Evolutionary conservation across 2,329 filamentous ascomycete species (phyloP).

Genomic region (Fusarium sp.): DNA sequence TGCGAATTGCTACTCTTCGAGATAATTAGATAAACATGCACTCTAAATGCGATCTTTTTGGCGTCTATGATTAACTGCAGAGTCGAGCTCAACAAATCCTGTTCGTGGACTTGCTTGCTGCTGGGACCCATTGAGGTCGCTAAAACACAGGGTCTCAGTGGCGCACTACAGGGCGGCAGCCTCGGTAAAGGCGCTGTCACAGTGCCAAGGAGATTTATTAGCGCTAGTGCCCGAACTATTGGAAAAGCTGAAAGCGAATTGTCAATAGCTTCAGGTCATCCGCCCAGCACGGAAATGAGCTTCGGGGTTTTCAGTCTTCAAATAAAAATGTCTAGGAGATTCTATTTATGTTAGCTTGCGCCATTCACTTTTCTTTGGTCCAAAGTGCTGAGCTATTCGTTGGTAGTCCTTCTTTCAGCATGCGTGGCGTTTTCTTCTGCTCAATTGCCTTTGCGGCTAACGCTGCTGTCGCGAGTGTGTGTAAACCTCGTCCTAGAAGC

Average conservation of each 20-base stretch:
- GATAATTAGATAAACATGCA: too few relatives aligned
- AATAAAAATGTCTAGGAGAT: rapidly evolving
- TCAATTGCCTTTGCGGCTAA: rapidly evolving
- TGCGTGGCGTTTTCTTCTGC: not conserved
- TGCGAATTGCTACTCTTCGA: too few relatives aligned
- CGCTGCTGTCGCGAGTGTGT: not conserved
- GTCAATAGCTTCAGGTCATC: not conserved
- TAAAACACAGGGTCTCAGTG: not conserved
- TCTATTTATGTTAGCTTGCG: too few relatives aligned
- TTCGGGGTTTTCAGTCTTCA: rapidly evolving
- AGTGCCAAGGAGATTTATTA: not conserved
- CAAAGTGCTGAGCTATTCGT: too few relatives aligned
- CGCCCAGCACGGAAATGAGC: not conserved
- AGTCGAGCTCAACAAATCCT: not conserved
- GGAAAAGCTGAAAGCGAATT: not conserved
- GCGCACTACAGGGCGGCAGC: not conserved
- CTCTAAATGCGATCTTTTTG: too few relatives aligned
- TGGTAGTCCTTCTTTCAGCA: rapidly evolving
- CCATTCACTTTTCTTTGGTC: too few relatives aligned
- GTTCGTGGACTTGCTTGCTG: too few relatives aligned
- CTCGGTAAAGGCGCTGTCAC: not conserved
- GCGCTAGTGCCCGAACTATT: not conserved
- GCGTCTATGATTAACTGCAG: too few relatives aligned
- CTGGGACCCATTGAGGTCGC: not conserved
- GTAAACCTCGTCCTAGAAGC: not conserved